Base-by-base conservation (phyloP, 148 eudicot genomes). In the Silene conica region DNA sequence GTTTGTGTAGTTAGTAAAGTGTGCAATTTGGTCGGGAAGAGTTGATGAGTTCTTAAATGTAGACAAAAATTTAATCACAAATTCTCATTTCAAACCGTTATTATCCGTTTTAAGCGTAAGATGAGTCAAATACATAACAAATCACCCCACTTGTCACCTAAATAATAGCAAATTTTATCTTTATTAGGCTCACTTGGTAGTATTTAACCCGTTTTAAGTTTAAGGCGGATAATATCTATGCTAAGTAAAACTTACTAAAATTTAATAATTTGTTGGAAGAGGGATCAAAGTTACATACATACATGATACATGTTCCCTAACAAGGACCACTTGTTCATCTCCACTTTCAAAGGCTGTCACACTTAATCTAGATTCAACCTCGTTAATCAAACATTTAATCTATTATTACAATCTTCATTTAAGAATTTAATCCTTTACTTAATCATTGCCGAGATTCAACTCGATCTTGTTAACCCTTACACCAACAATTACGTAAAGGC, bases 351-450 rank as follows among this genome's bases (percentile, higher is more conserved):
- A 69, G 38, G 58, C 31, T 69, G 72, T 48, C 72, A 69, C 6
- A 50, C 26, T 69, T 69, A 69, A 14, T 13, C 58, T 69, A 48
- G 72, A 69, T 69, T 69, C 38, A 69, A 48, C 58, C 72, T 69
- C 72, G 58, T 69, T 69, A 69, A 69, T 69, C 58, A 46, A 69
- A 21, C 23, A 13, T 10, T 68, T 45, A 6, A 68, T 20, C 22
- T 20, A 38, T 31, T 15, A 14, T 14, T 59, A 20, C 28, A 11
- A 21, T 59, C 26, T 18, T 18, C 8, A 59, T 59, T 59, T 21
- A 19, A 6, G 23, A 59, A 59, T 59, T 28, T 59, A 59, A 21
- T 59, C 1, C 63, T 14, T 7, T 59, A 18, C 62, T 58, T 4
- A 0, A n/a, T 19, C 12, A 58, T 19, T 59, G 25, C 8, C 21